Evolutionary conservation across 768 basidiomycete genomes (phyloP), one percentile per base, ranked within the genome.

Genomic region (Nevesoporus exiguus): DNA sequence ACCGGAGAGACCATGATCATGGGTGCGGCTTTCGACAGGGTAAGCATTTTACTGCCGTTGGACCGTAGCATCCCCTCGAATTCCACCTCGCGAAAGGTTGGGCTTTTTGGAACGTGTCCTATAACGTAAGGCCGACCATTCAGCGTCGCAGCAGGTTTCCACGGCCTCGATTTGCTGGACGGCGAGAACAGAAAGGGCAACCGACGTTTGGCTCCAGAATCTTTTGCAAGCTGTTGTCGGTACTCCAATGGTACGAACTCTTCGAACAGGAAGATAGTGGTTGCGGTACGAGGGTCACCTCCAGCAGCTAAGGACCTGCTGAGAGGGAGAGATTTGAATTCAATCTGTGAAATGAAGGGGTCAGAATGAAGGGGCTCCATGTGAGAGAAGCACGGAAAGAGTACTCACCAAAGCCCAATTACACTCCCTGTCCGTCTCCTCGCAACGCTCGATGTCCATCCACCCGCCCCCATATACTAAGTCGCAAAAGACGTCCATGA

Each of bases 181-280:
- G 79, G 70, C 11, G 83, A 77, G 59, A 90, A 89, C 36, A 88
- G 72, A 15, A 85, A 84, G 3, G 85, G 85, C n/a, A 90, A 70
- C 8, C 84, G 82, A n/a, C 80, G 76, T 15, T 84, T 78, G 8
- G 74, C 74, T 0, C 77, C 73, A 3, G 80, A 76, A 15, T 78
- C 74, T 7, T 83, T 70, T 5, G 72, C 82, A 7, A 95, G 78
- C 60, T 90, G 85, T 42, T 89, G 84, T 5, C 90, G 78, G 63
- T 93, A 93, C 66, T 93, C 94, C 36, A 82, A 73, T 0, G 95
- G 96, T 3, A 99, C 93, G 51, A 92, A 90, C 70, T 98, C 97
- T 71, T 99, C 94, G 59, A 93, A 95, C 7, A 98, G 73, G 49
- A 97, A 80, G 45, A 92, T 80, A 0, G 84, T 80, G 0, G 82